Evolutionary conservation across 208 protist genomes (phyloP).

Genomic region (Trypanosoma rangeli): DNA sequence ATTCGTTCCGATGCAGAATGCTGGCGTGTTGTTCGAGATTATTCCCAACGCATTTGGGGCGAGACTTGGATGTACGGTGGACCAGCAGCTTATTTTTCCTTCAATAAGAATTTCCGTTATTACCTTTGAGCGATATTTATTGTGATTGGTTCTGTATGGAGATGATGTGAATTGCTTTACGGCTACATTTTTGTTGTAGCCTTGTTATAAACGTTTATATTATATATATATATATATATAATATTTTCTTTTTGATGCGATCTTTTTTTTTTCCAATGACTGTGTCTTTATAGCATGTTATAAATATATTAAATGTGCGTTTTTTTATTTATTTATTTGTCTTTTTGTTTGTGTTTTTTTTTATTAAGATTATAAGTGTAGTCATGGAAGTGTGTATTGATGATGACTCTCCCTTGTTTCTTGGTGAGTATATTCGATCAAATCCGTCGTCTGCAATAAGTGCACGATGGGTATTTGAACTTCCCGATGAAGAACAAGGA

Average conservation of each 20-base stretch:
- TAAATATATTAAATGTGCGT: neutral
- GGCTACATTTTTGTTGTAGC: no score
- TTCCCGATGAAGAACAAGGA: constrained; percentile 52
- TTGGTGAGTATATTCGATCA: constrained; percentile 35
- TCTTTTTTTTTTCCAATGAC: neutral
- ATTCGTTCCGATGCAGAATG: constrained; percentile 15
- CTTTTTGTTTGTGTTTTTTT: constrained; percentile 13
- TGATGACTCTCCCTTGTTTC: constrained; percentile 10
- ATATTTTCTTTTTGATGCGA: no score
- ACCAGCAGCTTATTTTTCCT: constrained; percentile 35
- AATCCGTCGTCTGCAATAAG: constrained; percentile 58
- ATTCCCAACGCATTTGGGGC: constrained; percentile 29
- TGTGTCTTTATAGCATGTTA: neutral
- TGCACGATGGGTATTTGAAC: constrained; percentile 40
- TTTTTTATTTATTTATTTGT: neutral
- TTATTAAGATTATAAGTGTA: constrained; percentile 3
- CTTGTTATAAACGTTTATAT: no score
- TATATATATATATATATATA: no score
- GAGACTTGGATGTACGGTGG: constrained; percentile 42
- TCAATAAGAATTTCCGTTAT: constrained; percentile 1
- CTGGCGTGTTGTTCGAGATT: constrained; percentile 29
- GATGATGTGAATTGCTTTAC: neutral
- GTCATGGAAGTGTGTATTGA: constrained; percentile 11
- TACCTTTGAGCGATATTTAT: neutral
- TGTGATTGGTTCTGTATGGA: neutral